Evolutionary conservation across 2,329 filamentous ascomycete genomes (phyloP).

Genomic region (Macrophomina pseudophaseolina): DNA sequence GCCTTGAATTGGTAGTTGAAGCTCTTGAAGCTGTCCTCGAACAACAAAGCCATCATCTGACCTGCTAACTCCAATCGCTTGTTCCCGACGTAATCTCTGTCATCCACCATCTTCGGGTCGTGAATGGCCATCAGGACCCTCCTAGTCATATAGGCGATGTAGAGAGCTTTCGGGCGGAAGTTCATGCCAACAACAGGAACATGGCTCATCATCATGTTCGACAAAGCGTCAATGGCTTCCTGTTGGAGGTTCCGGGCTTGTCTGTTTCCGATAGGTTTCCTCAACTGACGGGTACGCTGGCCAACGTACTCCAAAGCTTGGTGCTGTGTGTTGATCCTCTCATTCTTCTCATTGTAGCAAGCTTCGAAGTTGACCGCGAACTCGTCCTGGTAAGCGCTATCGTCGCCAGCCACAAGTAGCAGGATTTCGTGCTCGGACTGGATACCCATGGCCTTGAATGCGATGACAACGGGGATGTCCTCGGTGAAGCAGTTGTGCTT

Average conservation of each 20-base stretch:
- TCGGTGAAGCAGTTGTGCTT: conserved; percentile 93
- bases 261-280: conserved; percentile 62
- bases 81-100: conserved; percentile 97
- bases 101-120: conserved; percentile 87
- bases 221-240: conserved; percentile 89
- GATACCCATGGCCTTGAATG: conserved; percentile 91
- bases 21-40: conserved; percentile 97
- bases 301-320: conserved; percentile 95
- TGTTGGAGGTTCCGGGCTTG: conserved; percentile 77
- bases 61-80: conserved; percentile 94
- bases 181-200: conserved; percentile 90
- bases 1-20: conserved; percentile 88
- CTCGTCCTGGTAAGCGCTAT: conserved; percentile 89
- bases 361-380: conserved; percentile 97
- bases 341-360: conserved; percentile 71
- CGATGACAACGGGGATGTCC: conserved; percentile 91
- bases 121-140: conserved; percentile 92
- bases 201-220: conserved; percentile 92
- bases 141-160: conserved; percentile 97
- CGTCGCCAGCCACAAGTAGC: conserved; percentile 84
- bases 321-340: conserved; percentile 81
- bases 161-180: conserved; percentile 95
- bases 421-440: conserved; percentile 95
- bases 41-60: conserved; percentile 88
- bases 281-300: conserved; percentile 83